A percentile compares a stretch with the other conserved stretches of the same genome.
These are phyloP conservation scores for Candida nanaspora DNA, from an alignment of 805 yeast genomes.

Conservation along the genomic window DNA sequence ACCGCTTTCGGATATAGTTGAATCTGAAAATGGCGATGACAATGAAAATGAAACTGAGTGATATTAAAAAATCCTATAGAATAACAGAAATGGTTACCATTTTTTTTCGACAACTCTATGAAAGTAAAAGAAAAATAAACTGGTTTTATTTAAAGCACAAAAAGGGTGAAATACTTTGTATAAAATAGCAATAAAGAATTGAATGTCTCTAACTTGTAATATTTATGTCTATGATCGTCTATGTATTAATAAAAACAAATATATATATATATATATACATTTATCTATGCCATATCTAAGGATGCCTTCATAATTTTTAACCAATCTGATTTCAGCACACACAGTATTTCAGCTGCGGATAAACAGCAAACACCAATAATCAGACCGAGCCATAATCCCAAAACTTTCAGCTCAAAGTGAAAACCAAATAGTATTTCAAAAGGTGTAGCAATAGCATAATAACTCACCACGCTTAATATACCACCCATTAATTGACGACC, in stretches of 20 bases:
- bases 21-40: not conserved
- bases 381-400: conserved; percentile 44
- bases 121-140: too few species aligned
- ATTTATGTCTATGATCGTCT: too few species aligned
- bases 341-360: conserved; percentile 32
- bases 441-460: conserved; percentile 44
- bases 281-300: conserved; percentile 6
- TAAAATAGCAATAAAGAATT: too few species aligned
- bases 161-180: too few species aligned
- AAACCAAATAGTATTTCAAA: conserved; percentile 38
- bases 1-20: not conserved
- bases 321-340: conserved; percentile 47
- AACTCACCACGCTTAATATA: conserved; percentile 35
- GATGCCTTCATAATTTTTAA: conserved; percentile 38
- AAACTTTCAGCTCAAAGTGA: conserved; percentile 28
- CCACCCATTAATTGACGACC: conserved; percentile 51
- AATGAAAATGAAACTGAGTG: too few species aligned
- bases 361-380: conserved; percentile 34
- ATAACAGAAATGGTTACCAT: too few species aligned
- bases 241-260: not conserved
- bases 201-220: too few species aligned
- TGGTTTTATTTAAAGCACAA: too few species aligned
- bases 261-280: not conserved
- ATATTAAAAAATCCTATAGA: too few species aligned
- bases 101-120: too few species aligned